Conservation (phyloP, 305 asterid species). For the Fraxinus ornus region DNA sequence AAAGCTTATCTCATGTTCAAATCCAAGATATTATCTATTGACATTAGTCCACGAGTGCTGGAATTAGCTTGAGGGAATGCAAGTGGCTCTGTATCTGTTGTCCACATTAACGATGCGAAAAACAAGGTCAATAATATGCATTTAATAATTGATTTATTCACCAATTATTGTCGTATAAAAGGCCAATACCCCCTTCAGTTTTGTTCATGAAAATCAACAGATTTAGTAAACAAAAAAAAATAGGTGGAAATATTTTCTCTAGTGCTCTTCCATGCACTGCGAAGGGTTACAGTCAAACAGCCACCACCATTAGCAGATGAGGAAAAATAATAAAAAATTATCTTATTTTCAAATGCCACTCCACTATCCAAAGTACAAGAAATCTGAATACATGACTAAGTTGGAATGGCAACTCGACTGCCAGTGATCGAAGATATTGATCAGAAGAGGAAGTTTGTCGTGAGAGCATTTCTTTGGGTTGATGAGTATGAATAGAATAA, state of each 20-base stretch:
- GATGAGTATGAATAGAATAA: constrained; percentile 14
- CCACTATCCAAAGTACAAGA: constrained; percentile 52
- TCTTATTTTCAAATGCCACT: constrained; percentile 48
- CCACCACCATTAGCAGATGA: background rate
- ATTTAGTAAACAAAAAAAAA: background rate
- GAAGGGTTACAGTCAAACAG: background rate
- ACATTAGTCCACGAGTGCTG: too few species aligned
- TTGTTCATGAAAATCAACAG: background rate
- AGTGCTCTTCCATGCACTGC: constrained; percentile 20
- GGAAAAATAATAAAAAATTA: background rate
- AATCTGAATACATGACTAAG: constrained; percentile 53
- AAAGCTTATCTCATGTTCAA: too few species aligned
- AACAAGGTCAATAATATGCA: too few species aligned
- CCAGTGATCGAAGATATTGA: constrained; percentile 47
- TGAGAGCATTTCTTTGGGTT: constrained; percentile 74
- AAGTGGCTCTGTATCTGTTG: too few species aligned
- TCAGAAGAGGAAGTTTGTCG: constrained; percentile 69
- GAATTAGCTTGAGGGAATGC: too few species aligned
- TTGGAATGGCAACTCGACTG: constrained; percentile 67
- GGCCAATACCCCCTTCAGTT: background rate
- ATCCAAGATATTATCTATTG: too few species aligned
- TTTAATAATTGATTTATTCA: too few species aligned
- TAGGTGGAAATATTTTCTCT: constrained; percentile 16
- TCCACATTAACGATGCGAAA: too few species aligned
- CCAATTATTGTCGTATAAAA: constrained; percentile 19